Base-by-base conservation (phyloP, 1,139 yeast genomes). In the Diutina mesorugosa region DNA sequence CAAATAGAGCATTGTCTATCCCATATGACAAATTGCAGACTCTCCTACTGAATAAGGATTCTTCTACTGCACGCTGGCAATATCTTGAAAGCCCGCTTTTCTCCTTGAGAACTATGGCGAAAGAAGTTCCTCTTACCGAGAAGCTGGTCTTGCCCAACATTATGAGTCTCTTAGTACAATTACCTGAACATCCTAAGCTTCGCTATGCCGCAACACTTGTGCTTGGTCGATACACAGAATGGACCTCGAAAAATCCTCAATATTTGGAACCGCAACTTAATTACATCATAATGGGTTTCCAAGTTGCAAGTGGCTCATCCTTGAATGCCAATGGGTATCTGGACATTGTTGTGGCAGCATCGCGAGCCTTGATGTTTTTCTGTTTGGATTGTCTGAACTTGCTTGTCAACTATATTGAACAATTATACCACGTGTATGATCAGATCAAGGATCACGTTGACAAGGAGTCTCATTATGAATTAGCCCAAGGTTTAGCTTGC, bases 161-260 rank as follows among this genome's bases (percentile, higher is more conserved):
- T 60, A 83, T 91, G 96, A 77, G 81, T 54, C 70, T 77, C 59
- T 72, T 89, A 54, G 79, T 84, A 29, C 82, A 81, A 63, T 72
- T 90, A 55, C 97, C 97, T 0, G 95, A 88, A 63, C 93, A 90
- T 65, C 85, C 87, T 26, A 89, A 90, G 66, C 82, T 93, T 57
- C 78, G 96, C 66, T 93, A 93, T 65, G 95, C 98, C 3, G 93
- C 96, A 1, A 90, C 97, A 0, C 76, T 93, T 63, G 96, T 93
- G 1, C 74, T 95, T 55, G 99, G 99, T 8, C 78, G 99, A 63
- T 93, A 93, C 69, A 89, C 98, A 1, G 91, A 87, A 70, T 95
- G 99, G 98, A 90, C 98, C 0, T 76, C 91, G 6, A 79, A 81
- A 61, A 95, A 93, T 69, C 90, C 96, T 1, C 85, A 88, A 60